Conservation (phyloP, 345 rosid species). For the Carallia brachiata region DNA sequence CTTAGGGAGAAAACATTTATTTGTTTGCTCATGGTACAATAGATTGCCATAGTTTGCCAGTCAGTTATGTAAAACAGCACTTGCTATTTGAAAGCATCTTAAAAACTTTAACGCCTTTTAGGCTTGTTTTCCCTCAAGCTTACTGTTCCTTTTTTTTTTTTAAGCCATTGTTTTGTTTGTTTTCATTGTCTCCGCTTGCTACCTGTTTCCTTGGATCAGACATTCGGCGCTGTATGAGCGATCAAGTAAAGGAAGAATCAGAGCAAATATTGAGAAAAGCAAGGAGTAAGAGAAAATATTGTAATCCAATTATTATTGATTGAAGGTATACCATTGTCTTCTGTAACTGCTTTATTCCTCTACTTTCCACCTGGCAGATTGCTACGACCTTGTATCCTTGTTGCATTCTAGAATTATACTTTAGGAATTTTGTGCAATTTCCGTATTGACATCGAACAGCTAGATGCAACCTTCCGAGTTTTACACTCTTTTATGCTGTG, state of each 20-base stretch:
- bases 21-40: too few relatives aligned
- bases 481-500: too few relatives aligned
- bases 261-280: conserved; percentile 62
- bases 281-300: conserved; percentile 71
- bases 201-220: conserved; percentile 14
- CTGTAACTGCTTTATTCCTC: not conserved
- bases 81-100: too few relatives aligned
- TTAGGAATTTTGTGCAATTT: too few relatives aligned
- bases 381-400: not conserved
- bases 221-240: conserved; percentile 22
- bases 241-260: conserved; percentile 62
- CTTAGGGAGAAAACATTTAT: not conserved
- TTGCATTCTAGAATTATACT: too few relatives aligned
- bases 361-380: not conserved
- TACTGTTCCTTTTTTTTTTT: too few relatives aligned
- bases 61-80: too few relatives aligned
- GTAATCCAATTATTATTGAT: conserved; percentile 60
- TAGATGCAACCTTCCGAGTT: too few relatives aligned
- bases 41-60: too few relatives aligned
- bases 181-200: not conserved
- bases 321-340: conserved; percentile 39
- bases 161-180: not conserved
- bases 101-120: too few relatives aligned
- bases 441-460: too few relatives aligned
- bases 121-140: too few relatives aligned